Evolutionary conservation across 1,139 yeast genomes (phyloP), one percentile per base, ranked within the genome.

Genomic region (Chernovozyma aurita): DNA sequence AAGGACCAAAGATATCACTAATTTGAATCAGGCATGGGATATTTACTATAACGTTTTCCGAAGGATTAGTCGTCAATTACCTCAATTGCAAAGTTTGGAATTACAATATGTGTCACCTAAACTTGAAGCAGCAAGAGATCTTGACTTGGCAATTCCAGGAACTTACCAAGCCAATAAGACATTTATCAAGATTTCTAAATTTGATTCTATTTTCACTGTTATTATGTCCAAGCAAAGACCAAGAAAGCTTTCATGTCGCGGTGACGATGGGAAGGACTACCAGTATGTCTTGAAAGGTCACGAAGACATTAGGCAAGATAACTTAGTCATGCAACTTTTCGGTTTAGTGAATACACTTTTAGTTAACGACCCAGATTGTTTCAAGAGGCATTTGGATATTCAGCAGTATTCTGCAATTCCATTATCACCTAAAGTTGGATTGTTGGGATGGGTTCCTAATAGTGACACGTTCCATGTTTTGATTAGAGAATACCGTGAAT

Each of bases 291-390:
- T 94, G 52, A 94, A 94, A 63, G 98, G 97, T 1, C 98, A 94
- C 55, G 99, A 94, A 61, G 99, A 94, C 70, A 87, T 92, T 41
- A 78, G 99, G 52, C 99, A 94, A 58, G 99, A 94, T 64, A 87
- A 88, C 53, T 72, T 94, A 57, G 99, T 92, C 22, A 94, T 94
- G 98, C 99, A 94, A 59, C 68, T 94, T 49, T 92, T 94, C 61
- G 97, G 97, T 1, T 70, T 94, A 52, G 97, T 92, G 3, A 94
- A 94, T 52, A 90, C 97, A 0, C 67, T 94, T 37, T 71, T 94
- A 47, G 76, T 84, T 2, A 86, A 86, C 50, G 97, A 94, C 58
- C 83, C 97, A 0, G 98, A 92, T 56, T 88, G 97, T 56, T 92
- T 90, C 73, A 90, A 87, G 65, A 76, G 99, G 46, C 98, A 94